Evolutionary conservation across 108 stramenopile genomes (phyloP).

Genomic region (Nitzschia sp.): DNA sequence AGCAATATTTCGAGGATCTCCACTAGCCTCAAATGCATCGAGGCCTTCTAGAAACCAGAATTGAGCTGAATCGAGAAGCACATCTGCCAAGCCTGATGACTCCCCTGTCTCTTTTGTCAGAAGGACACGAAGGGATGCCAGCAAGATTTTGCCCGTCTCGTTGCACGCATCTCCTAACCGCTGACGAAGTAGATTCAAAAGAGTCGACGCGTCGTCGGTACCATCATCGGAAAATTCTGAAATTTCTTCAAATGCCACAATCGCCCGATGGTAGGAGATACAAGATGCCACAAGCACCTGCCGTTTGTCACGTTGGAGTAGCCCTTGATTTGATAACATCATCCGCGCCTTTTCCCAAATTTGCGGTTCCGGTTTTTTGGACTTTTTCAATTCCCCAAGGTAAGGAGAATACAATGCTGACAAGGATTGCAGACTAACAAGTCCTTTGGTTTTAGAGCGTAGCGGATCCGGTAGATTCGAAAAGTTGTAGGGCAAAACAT

Average conservation of each 20-base stretch:
- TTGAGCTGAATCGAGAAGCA: slow-evolving; percentile 70
- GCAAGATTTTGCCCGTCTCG: slow-evolving; percentile 77
- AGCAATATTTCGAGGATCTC: slow-evolving; percentile 72
- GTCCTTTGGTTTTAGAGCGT: slow-evolving; percentile 22
- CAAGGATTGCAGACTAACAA: slow-evolving; percentile 15
- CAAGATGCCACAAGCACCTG: slow-evolving; percentile 78
- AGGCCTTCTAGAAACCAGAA: slow-evolving; percentile 81
- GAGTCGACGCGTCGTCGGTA: neutral
- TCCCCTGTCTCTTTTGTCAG: slow-evolving; percentile 26
- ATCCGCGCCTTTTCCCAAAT: slow-evolving; percentile 45
- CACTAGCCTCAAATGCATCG: slow-evolving; percentile 55
- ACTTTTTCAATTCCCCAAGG: slow-evolving; percentile 2
- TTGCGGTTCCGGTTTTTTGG: slow-evolving; percentile 19
- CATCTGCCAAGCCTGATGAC: slow-evolving; percentile 30
- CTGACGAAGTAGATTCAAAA: slow-evolving; percentile 62
- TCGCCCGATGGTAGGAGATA: slow-evolving; percentile 67
- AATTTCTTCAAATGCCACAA: slow-evolving; percentile 46
- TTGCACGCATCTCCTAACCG: slow-evolving; percentile 89
- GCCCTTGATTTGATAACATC: slow-evolving; percentile 52
- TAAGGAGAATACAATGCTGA: slow-evolving; percentile 20
- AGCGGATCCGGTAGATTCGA: slow-evolving; percentile 6
- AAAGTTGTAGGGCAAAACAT: slow-evolving; percentile 5
- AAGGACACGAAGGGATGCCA: slow-evolving; percentile 57
- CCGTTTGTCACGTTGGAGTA: slow-evolving; percentile 65
- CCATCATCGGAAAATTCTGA: neutral